Evolutionary conservation across 2,329 filamentous ascomycete species (phyloP), one percentile per base, ranked within the genome.

Genomic region (Arthrobotrys conoides): DNA sequence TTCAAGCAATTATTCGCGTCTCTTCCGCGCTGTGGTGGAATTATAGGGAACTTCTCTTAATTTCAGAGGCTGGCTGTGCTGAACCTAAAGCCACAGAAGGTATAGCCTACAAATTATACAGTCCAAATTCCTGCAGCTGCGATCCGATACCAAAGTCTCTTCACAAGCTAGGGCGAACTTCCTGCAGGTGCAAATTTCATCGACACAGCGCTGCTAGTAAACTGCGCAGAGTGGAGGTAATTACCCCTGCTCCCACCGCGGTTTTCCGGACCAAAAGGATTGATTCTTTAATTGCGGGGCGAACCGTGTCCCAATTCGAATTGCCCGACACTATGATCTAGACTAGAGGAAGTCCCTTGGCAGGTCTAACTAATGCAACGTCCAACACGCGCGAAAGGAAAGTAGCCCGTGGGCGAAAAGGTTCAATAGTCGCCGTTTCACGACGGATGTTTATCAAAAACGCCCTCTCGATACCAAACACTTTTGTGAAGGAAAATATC

Each of bases 1-100:
- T 67, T 73, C n/a, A 0, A 73, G 70, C 27, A 73, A 67, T 66
- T 61, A 49, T 18, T 73, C 70, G 70, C 70, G 70, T 36, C 53
- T 67, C 20, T 49, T 59, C 70, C 70, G 70, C 49, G 38, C 48
- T 51, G 36, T 12, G 22, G 44, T 73, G 70, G 70, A 73, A 63
- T 24, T 20, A 27, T 27, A 61, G 18, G 22, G 22, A 9, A 5
- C 36, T 27, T 61, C 16, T 27, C 20, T 16, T 61, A 59, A 61
- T 61, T 61, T 61, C 55, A 61, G 36, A 61, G 57, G 57, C 16
- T 61, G 57, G 57, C 57, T 44, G 57, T 61, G 57, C 22, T n/a
- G 8, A 24, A 61, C 18, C 57, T 61, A 61, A 27, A 36, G 18
- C 57, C 20, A 18, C 36, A 20, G 18, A 44, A 20, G 57, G 53